These are phyloP conservation scores for Cairneyella variabilis DNA, from an alignment of 495 filamentous ascomycete genomes.

Conservation along the genomic window DNA sequence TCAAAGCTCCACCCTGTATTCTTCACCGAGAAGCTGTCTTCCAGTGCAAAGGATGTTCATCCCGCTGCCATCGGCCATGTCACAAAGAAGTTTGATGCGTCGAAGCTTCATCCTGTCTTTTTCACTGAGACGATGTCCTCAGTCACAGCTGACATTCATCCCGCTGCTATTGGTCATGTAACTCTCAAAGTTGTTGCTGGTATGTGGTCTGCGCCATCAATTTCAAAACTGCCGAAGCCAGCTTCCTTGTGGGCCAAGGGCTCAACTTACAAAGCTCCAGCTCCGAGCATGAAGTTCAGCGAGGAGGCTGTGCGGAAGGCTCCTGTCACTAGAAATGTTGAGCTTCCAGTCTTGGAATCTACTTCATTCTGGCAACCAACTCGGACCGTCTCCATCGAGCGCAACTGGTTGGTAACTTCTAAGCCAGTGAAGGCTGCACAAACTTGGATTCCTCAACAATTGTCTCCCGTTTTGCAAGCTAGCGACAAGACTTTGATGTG, in stretches of 20 bases:
- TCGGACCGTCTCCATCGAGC: not conserved
- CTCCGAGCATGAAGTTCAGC: not conserved
- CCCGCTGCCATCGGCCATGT: conserved; percentile 3
- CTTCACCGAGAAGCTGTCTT: not conserved
- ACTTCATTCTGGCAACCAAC: conserved; percentile 9
- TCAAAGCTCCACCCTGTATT: conserved; percentile 5
- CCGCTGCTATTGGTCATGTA: conserved; percentile 15
- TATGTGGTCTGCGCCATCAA: not conserved
- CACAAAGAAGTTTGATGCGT: not conserved
- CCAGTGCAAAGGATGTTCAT: not conserved
- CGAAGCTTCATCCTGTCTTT: conserved; percentile 18
- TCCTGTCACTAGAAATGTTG: not conserved
- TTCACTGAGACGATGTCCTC: conserved; percentile 11
- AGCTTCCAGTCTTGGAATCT: conserved; percentile 6
- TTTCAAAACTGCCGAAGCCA: not conserved
- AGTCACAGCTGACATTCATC: conserved; percentile 12
- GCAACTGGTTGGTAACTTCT: conserved; percentile 10
- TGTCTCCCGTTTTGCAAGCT: too few relatives aligned
- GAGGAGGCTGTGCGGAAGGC: not conserved
- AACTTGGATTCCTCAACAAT: conserved; percentile 8
- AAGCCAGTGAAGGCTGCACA: not conserved
- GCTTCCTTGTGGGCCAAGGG: not conserved
- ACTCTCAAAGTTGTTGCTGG: not conserved
- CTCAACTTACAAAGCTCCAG: not conserved
- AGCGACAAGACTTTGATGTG: too few relatives aligned